phyloP scores from a whole-genome alignment of 345 rosid species.

The Raphanus sativus region DNA sequence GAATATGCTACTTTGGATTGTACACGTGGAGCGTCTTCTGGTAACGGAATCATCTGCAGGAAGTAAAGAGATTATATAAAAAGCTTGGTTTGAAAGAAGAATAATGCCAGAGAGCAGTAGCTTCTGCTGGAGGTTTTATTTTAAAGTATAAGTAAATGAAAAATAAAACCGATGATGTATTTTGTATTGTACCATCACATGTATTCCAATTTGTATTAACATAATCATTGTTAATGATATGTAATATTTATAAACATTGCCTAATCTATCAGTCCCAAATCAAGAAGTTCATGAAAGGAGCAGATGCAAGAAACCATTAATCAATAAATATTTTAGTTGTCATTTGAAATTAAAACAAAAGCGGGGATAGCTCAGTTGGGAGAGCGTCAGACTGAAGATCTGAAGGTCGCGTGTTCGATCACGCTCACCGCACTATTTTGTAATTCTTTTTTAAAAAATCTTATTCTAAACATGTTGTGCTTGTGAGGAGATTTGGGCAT shows the following conservation, averaged over 20 bases:
- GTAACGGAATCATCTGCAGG: background rate
- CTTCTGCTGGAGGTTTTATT: background rate
- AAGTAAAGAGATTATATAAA: background rate
- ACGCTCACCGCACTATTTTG: constrained; percentile 52
- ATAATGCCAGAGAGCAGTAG: background rate
- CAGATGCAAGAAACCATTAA: background rate
- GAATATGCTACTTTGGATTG: background rate
- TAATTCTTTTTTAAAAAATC: background rate
- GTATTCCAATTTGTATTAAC: background rate
- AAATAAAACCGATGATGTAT: background rate
- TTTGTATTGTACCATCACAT: background rate
- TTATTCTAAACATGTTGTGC: background rate
- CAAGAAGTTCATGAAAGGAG: background rate
- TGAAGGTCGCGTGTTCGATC: constrained; percentile 77
- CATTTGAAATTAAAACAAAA: background rate
- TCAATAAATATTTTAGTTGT: background rate
- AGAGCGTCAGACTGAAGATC: constrained; percentile 87
- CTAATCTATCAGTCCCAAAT: background rate
- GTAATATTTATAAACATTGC: background rate
- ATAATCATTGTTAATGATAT: background rate
- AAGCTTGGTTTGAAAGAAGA: background rate
- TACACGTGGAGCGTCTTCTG: background rate
- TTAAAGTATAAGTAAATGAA: background rate
- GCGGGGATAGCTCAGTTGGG: constrained; percentile 69
- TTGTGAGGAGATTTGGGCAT: background rate